phyloP scores from a whole-genome alignment of 495 filamentous ascomycete species.

The Trichoderma erinaceum region DNA sequence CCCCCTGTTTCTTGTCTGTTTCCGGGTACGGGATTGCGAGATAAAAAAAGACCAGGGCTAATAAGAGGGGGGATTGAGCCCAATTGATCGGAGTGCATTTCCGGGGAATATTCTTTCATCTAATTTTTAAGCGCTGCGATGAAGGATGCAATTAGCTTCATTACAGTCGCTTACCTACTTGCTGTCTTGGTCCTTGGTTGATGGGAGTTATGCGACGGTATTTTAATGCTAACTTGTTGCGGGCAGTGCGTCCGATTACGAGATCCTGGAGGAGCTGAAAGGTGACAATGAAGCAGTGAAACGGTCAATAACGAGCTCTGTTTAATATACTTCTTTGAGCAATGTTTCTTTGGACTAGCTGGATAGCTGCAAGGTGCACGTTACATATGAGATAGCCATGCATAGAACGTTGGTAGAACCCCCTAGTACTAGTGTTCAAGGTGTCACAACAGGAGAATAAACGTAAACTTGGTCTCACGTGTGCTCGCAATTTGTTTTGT shows the following conservation, averaged over 20 bases:
- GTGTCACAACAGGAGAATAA: not conserved
- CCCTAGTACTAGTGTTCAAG: not conserved
- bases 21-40: not conserved
- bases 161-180: not conserved
- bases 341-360: too few relatives aligned
- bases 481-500: not conserved
- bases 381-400: not conserved
- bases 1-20: slow-evolving; percentile 11
- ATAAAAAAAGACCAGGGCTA: not conserved
- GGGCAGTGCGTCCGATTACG: too few relatives aligned
- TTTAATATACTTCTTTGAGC: too few relatives aligned
- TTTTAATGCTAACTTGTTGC: not conserved
- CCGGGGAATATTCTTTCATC: too few relatives aligned
- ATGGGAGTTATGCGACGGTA: not conserved
- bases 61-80: not conserved
- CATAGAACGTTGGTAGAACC: not conserved
- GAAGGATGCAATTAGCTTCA: not conserved
- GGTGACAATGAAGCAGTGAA: too few relatives aligned
- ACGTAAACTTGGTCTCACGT: not conserved
- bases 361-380: not conserved
- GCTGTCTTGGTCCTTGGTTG: not conserved
- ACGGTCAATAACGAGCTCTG: too few relatives aligned
- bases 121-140: not conserved
- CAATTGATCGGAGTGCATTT: not conserved
- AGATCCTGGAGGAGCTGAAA: too few relatives aligned